Base-by-base conservation (phyloP, 2,329 filamentous ascomycete species). In the Dendrostoma leiphaemia region DNA sequence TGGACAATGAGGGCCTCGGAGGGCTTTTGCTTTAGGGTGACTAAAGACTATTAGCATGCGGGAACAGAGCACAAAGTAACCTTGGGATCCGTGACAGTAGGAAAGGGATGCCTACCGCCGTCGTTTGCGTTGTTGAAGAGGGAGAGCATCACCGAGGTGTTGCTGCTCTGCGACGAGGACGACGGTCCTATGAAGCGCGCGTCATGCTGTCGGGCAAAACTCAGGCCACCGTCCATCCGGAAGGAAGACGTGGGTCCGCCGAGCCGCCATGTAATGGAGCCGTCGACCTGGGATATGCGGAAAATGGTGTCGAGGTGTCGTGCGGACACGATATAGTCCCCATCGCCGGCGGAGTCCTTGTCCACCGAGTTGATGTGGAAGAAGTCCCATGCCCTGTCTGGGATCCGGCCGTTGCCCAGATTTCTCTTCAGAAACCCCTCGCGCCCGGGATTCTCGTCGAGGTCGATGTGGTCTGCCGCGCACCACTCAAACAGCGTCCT, bases 351-450 rank as follows among this genome's bases (percentile, higher is more conserved):
- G n/a, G 64, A 59, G 51, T 75, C 72, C 62, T 81, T 81, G 60
- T 81, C 75, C n/a, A 82, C 67, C 29, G 76, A 77, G 65, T 82
- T 81, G 64, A 83, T 74, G 63, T 81, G 78, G 62, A 81, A 81
- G 55, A 74, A 81, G 62, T 83, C 79, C 67, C 78, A 83, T 1
- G 72, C 67, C 10, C 38, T 15, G 15, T 57, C 58, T 0, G 63
- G 62, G 9, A 40, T 50, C 4, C 45, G 41, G 12, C 52, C 52
- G 6, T 54, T 50, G 4, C 38, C 38, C 10, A 26, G 29, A n/a
- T 17, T 41, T 3, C 31, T 40, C 2, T 24, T 21, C 19, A 51
- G 38, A 2, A 37, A 40, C 7, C 34, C 21, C 17, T 32, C 38
- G 32, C 24, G 35, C 9, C 23, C 23, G 26, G 47, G 19, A 13